Evolutionary conservation across 2,329 filamentous ascomycete genomes (phyloP).

Genomic region (Dryadomyces quercus-mongolicae): DNA sequence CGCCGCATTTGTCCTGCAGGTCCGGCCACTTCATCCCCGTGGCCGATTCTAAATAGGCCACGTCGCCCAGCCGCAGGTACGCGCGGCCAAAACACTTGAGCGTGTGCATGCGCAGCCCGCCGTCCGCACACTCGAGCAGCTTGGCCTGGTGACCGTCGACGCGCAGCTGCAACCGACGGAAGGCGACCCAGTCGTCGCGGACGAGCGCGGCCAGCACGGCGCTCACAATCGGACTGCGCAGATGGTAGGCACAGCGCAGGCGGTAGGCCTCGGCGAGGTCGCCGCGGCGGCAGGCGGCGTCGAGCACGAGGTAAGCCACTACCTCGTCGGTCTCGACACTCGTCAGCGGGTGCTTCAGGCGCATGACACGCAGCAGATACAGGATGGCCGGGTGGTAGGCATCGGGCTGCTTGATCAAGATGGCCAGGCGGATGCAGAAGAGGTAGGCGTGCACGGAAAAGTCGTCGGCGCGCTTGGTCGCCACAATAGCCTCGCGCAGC

Average conservation of each 20-base stretch:
- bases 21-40: conserved; percentile 61
- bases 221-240: conserved; percentile 58
- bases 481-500: conserved; percentile 79
- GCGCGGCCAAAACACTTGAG: conserved; percentile 77
- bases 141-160: conserved; percentile 73
- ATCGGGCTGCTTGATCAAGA: conserved; percentile 71
- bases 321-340: conserved; percentile 67
- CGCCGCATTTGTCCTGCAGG: conserved; percentile 53
- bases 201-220: conserved; percentile 57
- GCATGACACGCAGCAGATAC: conserved; percentile 63
- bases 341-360: conserved; percentile 55
- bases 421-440: conserved; percentile 76
- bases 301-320: conserved; percentile 68
- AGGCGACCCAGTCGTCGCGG: conserved; percentile 72
- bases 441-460: conserved; percentile 87
- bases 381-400: conserved; percentile 83
- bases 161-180: conserved; percentile 54
- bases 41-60: conserved; percentile 54
- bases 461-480: conserved; percentile 59
- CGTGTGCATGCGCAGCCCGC: conserved; percentile 59
- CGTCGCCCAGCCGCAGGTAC: conserved; percentile 60
- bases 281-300: conserved; percentile 73
- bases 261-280: conserved; percentile 64
- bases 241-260: conserved; percentile 46
- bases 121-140: conserved; percentile 72